These are phyloP conservation scores for Nicotiana benthamiana DNA, from an alignment of 257 asterid species.

Conservation along the genomic window DNA sequence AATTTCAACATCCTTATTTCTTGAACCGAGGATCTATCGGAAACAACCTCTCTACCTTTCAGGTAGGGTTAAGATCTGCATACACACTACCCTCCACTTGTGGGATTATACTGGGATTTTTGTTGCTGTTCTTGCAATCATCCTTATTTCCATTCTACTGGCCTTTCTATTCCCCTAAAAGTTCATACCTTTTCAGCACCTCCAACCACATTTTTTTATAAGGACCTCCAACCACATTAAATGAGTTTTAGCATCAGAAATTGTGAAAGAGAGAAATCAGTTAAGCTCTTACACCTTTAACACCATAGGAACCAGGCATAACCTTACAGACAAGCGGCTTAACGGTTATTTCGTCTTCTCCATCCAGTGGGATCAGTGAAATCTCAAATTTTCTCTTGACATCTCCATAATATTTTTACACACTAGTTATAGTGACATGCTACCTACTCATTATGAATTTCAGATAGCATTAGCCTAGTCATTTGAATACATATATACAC, in stretches of 20 bases:
- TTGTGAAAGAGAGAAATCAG: constrained; percentile 1
- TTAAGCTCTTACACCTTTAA: not conserved
- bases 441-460: not conserved
- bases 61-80: too few species aligned
- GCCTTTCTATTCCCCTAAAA: not conserved
- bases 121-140: not conserved
- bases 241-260: not conserved
- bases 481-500: not conserved
- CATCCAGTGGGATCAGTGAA: not conserved
- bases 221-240: not conserved
- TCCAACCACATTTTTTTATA: not conserved
- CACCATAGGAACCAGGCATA: not conserved
- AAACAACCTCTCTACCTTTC: too few species aligned
- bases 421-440: not conserved
- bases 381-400: not conserved
- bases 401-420: not conserved
- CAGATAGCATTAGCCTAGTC: not conserved
- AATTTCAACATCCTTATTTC: not conserved
- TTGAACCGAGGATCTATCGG: too few species aligned
- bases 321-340: not conserved
- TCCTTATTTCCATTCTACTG: not conserved
- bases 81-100: too few species aligned
- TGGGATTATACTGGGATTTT: too few species aligned
- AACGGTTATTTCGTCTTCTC: not conserved
- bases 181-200: not conserved